Conservation (phyloP, 2,329 filamentous ascomycete genomes). For the Tympanopsis confertula region DNA sequence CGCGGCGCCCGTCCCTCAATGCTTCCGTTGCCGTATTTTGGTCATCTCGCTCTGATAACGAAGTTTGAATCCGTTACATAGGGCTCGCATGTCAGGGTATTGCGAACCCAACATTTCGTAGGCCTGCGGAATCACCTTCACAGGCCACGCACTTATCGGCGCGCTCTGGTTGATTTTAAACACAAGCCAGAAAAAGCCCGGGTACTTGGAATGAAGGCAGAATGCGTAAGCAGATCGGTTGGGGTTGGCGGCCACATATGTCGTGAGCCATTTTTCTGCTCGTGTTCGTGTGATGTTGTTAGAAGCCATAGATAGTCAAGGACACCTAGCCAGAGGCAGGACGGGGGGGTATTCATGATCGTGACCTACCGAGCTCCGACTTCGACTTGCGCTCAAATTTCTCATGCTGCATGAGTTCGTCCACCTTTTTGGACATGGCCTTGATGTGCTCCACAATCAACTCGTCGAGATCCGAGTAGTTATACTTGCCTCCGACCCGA, state of each 20-base stretch:
- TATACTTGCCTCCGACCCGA: slow-evolving; percentile 78
- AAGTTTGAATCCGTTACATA: slow-evolving; percentile 96
- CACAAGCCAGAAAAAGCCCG: slow-evolving; percentile 89
- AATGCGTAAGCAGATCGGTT: slow-evolving; percentile 89
- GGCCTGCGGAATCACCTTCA: slow-evolving; percentile 84
- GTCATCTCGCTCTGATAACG: slow-evolving; percentile 56
- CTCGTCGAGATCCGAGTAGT: slow-evolving; percentile 91
- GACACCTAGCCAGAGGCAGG: slow-evolving; percentile 1
- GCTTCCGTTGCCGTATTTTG: too few species aligned
- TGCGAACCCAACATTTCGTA: slow-evolving; percentile 81
- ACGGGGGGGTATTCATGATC: slow-evolving; percentile 2
- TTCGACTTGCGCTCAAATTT: slow-evolving; percentile 79
- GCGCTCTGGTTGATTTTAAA: slow-evolving; percentile 82
- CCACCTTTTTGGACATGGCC: slow-evolving; percentile 93
- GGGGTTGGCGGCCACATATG: slow-evolving; percentile 92
- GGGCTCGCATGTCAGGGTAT: slow-evolving; percentile 86
- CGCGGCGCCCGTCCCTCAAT: too few species aligned
- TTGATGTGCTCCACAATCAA: slow-evolving; percentile 95
- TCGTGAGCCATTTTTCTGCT: slow-evolving; percentile 85
- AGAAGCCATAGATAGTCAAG: slow-evolving; percentile 3
- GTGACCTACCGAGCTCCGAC: slow-evolving; percentile 67
- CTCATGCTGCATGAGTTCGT: slow-evolving; percentile 88
- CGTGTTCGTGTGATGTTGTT: slow-evolving; percentile 5
- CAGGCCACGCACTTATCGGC: slow-evolving; percentile 65
- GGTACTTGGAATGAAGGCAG: slow-evolving; percentile 82